Base-by-base conservation (phyloP, 2,329 filamentous ascomycete species). In the Emergomyces africanus region DNA sequence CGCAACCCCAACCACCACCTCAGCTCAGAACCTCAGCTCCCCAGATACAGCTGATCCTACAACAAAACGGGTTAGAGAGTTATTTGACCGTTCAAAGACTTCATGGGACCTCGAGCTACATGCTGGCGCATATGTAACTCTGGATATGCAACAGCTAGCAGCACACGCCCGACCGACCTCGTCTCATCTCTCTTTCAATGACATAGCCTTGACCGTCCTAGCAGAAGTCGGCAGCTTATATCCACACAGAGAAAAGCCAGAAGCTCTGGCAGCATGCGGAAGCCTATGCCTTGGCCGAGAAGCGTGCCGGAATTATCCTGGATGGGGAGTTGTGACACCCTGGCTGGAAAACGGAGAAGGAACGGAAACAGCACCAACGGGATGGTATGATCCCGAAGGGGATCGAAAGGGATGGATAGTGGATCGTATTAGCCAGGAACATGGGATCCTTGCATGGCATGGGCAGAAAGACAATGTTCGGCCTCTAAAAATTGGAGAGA, bases 101-200 rank as follows among this genome's bases (percentile, higher is more conserved):
- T 60, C 58, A 6, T 61, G 78, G 59, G 70, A 67, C 1, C 76
- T 89, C 39, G 87, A 90, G 68, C 76, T 89, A 5, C 88, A 90
- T 68, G 87, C 87, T 0, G 87, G 87, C 49, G 86, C 89, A 1
- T 91, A 90, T 68, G 83, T 87, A 0, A 78, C 83, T 2, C 80
- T 91, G 6, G 88, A 92, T 69, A 75, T 90, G 64, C 88, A 92
- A 70, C 88, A 92, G 71, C 77, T 91, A 3, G 84, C 87, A 1
- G 87, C 87, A 1, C 82, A 86, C 66, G 83, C 86, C 15, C 73
- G 80, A 1, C 64, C 64, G 14, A 72, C 42, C 69, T 63, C 64
- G 33, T 64, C 64, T 35, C 59, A 75, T 63, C 60, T 64, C 12
- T 63, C 64, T 18, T 65, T 61, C 44, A 69, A 75, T 5, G 80